Percentiles rank a stretch among this genome's conserved stretches.
These are phyloP conservation scores for Gloeostereum incarnatum DNA, from an alignment of 768 basidiomycete species.

Conservation along the genomic window DNA sequence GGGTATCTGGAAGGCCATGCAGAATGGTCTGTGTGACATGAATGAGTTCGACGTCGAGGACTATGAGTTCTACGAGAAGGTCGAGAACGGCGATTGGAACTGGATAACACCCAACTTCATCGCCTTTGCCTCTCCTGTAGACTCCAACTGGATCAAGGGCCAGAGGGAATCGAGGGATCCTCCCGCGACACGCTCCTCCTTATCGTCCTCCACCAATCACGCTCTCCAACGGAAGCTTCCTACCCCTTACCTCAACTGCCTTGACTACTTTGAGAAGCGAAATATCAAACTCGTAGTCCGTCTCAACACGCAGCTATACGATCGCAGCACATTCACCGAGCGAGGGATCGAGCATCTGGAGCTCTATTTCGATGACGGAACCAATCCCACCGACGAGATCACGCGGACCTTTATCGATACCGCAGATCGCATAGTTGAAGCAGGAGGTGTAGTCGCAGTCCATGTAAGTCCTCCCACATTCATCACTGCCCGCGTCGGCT, in stretches of 20 bases:
- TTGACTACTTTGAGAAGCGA: conserved; percentile 86
- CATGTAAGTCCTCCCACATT: conserved; percentile 47
- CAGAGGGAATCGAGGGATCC: conserved; percentile 54
- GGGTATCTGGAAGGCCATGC: conserved; percentile 85
- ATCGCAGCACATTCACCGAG: conserved; percentile 70
- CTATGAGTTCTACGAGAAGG: conserved; percentile 92
- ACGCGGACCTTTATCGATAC: conserved; percentile 85
- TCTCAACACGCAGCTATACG: conserved; percentile 89
- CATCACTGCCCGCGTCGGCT: conserved; percentile 8
- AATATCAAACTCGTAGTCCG: conserved; percentile 89
- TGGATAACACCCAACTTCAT: conserved; percentile 91
- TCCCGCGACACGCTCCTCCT: conserved; percentile 13
- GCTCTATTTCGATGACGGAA: conserved; percentile 96
- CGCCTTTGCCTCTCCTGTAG: conserved; percentile 89
- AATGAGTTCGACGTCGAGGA: conserved; percentile 90
- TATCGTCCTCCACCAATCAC: conserved; percentile 27
- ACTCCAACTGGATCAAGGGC: conserved; percentile 69
- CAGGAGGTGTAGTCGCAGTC: conserved; percentile 78
- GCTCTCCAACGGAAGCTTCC: conserved; percentile 74
- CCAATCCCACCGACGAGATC: conserved; percentile 94
- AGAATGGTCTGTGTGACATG: conserved; percentile 89
- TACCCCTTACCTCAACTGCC: conserved; percentile 78
- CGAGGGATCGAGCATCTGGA: conserved; percentile 85
- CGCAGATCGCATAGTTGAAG: conserved; percentile 68
- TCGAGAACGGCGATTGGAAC: conserved; percentile 94